Conservation (phyloP, 2,329 filamentous ascomycete species). For the Fusarium sp. region DNA sequence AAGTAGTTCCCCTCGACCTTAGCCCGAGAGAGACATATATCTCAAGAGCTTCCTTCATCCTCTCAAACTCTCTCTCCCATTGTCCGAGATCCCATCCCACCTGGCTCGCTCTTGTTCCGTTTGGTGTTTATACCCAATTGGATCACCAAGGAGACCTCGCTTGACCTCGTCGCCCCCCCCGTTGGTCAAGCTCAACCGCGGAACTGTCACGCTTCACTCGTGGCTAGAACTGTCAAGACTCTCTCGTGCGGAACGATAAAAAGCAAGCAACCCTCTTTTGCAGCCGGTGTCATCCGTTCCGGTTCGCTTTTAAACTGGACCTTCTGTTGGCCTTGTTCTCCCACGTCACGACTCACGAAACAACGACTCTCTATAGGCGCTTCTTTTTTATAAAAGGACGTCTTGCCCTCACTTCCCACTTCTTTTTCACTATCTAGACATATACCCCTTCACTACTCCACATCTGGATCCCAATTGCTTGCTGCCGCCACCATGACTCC, state of each 20-base stretch:
- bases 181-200: conserved; percentile 6
- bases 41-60: conserved; percentile 7
- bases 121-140: neutral
- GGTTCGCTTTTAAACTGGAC: conserved; percentile 11
- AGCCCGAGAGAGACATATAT: conserved; percentile 9
- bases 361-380: conserved; percentile 9
- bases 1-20: conserved; percentile 19
- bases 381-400: conserved; percentile 11
- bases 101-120: conserved; percentile 12
- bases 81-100: conserved; percentile 3
- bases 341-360: conserved; percentile 20
- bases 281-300: conserved; percentile 26
- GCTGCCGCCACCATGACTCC: conserved; percentile 46
- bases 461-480: conserved; percentile 11
- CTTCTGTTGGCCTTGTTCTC: neutral
- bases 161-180: neutral
- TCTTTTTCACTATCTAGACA: conserved; percentile 9
- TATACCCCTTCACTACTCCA: conserved; percentile 13
- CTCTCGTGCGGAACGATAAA: conserved; percentile 8
- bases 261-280: conserved; percentile 20
- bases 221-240: conserved; percentile 23
- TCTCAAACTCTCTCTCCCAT: neutral
- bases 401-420: neutral
- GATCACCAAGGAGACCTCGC: conserved; percentile 7
- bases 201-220: conserved; percentile 5